These are phyloP conservation scores for Grigorovia transvaalensis DNA, from an alignment of 805 yeast species.

Conservation along the genomic window DNA sequence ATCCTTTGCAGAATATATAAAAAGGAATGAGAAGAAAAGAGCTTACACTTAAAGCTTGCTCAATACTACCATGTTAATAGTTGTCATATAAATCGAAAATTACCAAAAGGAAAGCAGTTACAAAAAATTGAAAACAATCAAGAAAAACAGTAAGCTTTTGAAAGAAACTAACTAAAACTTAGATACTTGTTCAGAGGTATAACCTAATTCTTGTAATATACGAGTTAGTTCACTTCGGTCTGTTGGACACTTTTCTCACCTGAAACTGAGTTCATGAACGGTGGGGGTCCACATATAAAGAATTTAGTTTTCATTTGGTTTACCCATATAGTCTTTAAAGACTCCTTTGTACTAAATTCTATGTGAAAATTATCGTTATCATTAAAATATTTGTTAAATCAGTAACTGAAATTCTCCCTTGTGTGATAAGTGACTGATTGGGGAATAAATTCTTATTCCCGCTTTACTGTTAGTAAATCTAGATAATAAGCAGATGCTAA, in stretches of 20 bases:
- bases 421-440: constrained; percentile 57
- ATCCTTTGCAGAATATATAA: too few relatives aligned
- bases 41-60: too few relatives aligned
- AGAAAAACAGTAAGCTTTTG: too few relatives aligned
- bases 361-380: constrained; percentile 21
- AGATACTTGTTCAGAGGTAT: constrained; percentile 74
- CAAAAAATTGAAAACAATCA: too few relatives aligned
- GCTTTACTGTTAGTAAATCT: constrained; percentile 80
- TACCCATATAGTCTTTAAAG: constrained; percentile 51
- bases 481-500: constrained; percentile 75
- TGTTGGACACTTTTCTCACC: constrained; percentile 75
- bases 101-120: too few relatives aligned
- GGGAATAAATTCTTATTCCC: constrained; percentile 86
- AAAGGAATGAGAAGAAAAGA: too few relatives aligned
- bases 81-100: too few relatives aligned
- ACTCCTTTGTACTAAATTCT: constrained; percentile 76
- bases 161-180: too few relatives aligned
- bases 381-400: constrained; percentile 39
- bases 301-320: constrained; percentile 62
- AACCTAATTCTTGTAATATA: constrained; percentile 79
- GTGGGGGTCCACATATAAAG: too few relatives aligned
- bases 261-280: constrained; percentile 79
- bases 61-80: too few relatives aligned
- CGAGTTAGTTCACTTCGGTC: constrained; percentile 96
- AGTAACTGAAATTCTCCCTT: constrained; percentile 72